Base-by-base conservation (phyloP, 1,139 yeast species). In the Starmera stellimalicola region DNA sequence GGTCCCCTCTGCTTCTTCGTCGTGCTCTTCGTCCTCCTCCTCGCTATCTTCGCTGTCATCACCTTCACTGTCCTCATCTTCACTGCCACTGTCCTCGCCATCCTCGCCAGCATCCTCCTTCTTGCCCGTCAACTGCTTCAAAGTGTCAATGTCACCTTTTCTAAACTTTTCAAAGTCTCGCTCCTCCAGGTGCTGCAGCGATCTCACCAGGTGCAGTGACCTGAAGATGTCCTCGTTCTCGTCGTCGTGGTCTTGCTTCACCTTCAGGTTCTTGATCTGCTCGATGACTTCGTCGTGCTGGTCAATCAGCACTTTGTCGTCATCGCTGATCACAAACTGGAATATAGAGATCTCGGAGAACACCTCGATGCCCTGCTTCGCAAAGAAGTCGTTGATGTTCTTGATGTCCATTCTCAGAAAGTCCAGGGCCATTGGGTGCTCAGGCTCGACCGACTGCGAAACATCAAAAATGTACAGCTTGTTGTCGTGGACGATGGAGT, bases 331-430 rank as follows among this genome's bases (percentile, higher is more conserved):
- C 18, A 87, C 74, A 51, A 80, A 85, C 50, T 75, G 77, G 61
- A 88, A 93, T 19, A 91, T 67, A 23, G 75, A 65, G 41, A 94
- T 68, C 55, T 91, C 98, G 3, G 94, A 75, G 45, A 82, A 81
- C 5, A 84, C 80, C 36, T 73, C 70, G 27, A 87, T 83, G 23
- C 78, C 78, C 54, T 79, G 77, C 39, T 77, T 68, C 37, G 66
- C 63, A 50, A 93, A 93, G 55, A 79, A 93, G 48, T 83, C 93
- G 51, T 87, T 91, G 15, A 91, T 87, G 51, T 93, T 93, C 57
- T 88, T 91, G 50, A 93, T 88, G 58, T 93, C 99, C 98, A 91
- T 91, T 52, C 99, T 67, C 39, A 93, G 61, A 52, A 93, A 93
- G 54, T 91, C 97, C 40, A 91, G 65, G 29, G 95, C 83, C 83